phyloP scores from a whole-genome alignment of 176 grass and related monocot species.

The Musa troglodytarum region DNA sequence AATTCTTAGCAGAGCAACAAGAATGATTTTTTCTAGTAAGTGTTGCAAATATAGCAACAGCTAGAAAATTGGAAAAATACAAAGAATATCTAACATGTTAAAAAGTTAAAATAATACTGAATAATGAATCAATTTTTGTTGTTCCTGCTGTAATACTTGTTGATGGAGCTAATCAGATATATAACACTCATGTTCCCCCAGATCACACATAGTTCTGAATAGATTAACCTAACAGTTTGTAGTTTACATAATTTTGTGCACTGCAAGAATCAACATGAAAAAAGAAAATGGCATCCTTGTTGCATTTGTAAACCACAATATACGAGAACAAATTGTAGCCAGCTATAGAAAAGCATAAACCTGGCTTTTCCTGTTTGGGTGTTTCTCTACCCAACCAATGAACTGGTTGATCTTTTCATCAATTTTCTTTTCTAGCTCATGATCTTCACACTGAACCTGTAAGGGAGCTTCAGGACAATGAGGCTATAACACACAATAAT shows the following conservation, averaged over 20 bases:
- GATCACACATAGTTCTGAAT: neutral
- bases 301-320: neutral
- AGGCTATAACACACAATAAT: neutral
- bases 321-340: neutral
- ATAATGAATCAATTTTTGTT: neutral
- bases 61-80: neutral
- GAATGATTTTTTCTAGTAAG: neutral
- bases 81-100: neutral
- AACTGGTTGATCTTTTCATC: conserved; percentile 83
- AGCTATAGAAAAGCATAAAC: conserved; percentile 19
- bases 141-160: neutral
- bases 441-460: conserved; percentile 85
- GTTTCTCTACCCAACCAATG: conserved; percentile 72
- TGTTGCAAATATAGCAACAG: neutral
- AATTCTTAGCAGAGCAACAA: neutral
- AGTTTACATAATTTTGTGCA: too few relatives aligned
- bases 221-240: neutral
- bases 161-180: neutral
- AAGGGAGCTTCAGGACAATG: neutral
- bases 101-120: neutral
- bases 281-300: conserved; percentile 3
- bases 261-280: conserved; percentile 10
- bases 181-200: neutral
- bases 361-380: conserved; percentile 88
- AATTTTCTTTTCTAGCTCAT: conserved; percentile 84